Evolutionary conservation across 495 filamentous ascomycete genomes (phyloP), one percentile per base, ranked within the genome.

Genomic region (Hypoxylon fuscum): DNA sequence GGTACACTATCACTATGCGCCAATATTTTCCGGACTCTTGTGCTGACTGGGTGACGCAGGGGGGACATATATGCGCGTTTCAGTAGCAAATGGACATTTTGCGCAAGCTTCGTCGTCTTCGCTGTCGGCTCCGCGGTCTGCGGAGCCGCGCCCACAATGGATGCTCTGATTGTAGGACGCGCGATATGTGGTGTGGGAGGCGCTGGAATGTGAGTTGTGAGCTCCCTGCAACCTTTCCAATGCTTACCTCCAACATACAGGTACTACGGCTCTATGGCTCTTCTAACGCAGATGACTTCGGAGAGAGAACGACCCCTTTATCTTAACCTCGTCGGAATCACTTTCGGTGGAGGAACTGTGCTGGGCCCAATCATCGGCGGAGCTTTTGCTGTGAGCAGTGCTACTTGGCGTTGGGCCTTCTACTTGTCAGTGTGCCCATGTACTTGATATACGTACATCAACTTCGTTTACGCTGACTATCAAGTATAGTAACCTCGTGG

Each of bases 121-220:
- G 73, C 81, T 50, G 66, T 67, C 21, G 84, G 80, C 3, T 78
- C 74, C 4, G 81, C 81, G 8, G 6, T 88, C 5, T 88, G 84
- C 59, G 65, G 69, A 2, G 69, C 62, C 10, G 69, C 65, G 2
- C 65, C 69, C 0, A 58, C 27, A 29, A 64, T 68, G 41, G 17
- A 51, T 10, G 69, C 69, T 10, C 18, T 71, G n/a, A 82, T 86
- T 56, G 49, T 80, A 12, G 84, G 81, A 0, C 74, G 85, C 15
- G 81, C 73, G 9, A 46, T 72, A 34, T 45, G 55, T 8, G 70
- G 71, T 18, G 55, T 73, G 18, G 76, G 80, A 5, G 83, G 84
- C 0, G 69, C 63, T 3, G 82, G 81, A 1, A 78, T 84, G 64
- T 86, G 84, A n/a, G n/a, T n/a, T n/a, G n/a, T n/a, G n/a, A n/a